Percentiles rank a stretch among this genome's conserved stretches.
phyloP scores from a whole-genome alignment of 2,329 filamentous ascomycete species.

The Neopestalotiopsis sp. region DNA sequence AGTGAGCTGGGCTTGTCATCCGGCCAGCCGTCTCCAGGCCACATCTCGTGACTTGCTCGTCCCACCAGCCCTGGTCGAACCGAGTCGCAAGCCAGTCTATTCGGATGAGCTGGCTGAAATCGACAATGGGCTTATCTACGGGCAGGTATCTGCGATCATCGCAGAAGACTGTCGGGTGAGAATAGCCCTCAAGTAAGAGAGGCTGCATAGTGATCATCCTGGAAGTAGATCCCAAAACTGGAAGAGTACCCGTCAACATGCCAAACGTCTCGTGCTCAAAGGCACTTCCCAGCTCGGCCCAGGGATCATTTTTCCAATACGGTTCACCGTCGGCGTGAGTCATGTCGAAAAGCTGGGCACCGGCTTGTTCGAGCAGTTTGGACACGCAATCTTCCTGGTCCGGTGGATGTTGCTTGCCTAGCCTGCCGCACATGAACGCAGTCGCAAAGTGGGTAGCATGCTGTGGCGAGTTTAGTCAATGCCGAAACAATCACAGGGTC shows the following conservation, averaged over 20 bases:
- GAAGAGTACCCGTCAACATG: background rate
- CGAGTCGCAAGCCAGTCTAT: slow-evolving; percentile 27
- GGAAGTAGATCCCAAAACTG: background rate
- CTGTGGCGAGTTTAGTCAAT: background rate
- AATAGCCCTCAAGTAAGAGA: background rate
- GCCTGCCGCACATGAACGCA: background rate
- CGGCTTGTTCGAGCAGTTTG: background rate
- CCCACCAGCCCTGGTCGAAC: slow-evolving; percentile 34
- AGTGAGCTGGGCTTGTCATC: slow-evolving; percentile 8
- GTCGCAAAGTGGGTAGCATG: slow-evolving; percentile 9
- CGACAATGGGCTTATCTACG: slow-evolving; percentile 4
- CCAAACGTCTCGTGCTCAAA: slow-evolving; percentile 18
- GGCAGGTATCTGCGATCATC: background rate
- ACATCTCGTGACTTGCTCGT: slow-evolving; percentile 22
- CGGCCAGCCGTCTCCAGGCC: slow-evolving; percentile 25
- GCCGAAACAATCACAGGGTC: background rate
- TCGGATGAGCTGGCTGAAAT: slow-evolving; percentile 23
- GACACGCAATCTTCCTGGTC: background rate
- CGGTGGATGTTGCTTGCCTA: background rate
- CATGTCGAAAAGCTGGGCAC: background rate
- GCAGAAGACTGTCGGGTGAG: slow-evolving; percentile 13
- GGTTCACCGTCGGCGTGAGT: slow-evolving; percentile 7
- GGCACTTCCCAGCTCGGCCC: slow-evolving; percentile 14
- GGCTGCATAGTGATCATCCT: slow-evolving; percentile 14
- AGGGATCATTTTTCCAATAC: slow-evolving; percentile 9